Conservation (phyloP, 2,329 filamentous ascomycete species). For the Ceratocystis eucalypticola region DNA sequence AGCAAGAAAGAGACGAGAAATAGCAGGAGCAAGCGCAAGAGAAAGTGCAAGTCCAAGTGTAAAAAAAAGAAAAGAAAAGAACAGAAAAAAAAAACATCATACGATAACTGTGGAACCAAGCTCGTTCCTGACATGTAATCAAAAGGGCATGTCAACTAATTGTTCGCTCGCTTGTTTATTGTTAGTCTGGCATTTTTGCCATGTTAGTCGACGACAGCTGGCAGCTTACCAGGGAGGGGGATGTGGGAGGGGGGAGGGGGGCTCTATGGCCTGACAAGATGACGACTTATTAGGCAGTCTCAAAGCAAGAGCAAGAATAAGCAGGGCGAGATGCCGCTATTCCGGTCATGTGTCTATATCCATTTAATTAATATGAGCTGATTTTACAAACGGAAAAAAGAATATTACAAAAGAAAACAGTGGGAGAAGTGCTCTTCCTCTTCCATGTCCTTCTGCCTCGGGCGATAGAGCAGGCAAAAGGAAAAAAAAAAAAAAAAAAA, state of each 20-base stretch:
- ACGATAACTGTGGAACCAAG: constrained; percentile 1
- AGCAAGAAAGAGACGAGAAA: background rate
- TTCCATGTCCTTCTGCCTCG: too few species aligned
- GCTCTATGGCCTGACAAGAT: background rate
- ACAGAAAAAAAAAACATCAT: background rate
- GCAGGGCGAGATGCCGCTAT: background rate
- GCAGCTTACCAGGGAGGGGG: background rate
- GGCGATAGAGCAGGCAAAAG: too few species aligned
- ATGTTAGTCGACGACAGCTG: background rate
- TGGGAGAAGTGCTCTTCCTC: too few species aligned
- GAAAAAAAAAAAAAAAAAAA: background rate
- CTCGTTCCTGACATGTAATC: constrained; percentile 1
- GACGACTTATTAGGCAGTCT: background rate
- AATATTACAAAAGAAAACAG: too few species aligned
- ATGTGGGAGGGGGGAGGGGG: too few species aligned
- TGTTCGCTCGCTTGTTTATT: background rate
- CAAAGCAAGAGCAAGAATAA: background rate
- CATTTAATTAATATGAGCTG: too few species aligned
- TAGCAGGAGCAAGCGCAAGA: background rate
- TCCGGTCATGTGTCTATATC: too few species aligned
- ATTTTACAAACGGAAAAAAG: too few species aligned
- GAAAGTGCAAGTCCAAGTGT: background rate
- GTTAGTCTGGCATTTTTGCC: background rate
- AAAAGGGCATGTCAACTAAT: background rate
- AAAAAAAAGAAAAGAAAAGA: background rate